A percentile compares a stretch with the other conserved stretches of the same genome.
Conservation (phyloP, 768 basidiomycete genomes). For the Psilocybe cubensis region DNA sequence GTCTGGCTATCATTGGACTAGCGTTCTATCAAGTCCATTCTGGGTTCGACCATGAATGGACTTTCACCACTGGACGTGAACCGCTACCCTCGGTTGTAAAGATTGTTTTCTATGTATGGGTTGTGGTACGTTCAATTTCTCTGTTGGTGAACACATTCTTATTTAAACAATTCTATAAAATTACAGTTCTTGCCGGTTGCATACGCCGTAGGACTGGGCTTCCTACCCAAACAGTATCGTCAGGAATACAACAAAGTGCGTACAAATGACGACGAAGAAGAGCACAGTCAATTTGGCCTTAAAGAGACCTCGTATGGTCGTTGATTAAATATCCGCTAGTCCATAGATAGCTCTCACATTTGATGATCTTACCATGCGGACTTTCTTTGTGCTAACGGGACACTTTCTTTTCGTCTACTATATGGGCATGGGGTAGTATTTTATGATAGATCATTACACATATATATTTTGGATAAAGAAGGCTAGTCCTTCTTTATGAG, state of each 20-base stretch:
- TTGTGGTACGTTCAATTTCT: conserved; percentile 40
- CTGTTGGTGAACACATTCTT: neutral
- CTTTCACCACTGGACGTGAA: conserved; percentile 43
- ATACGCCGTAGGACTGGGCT: conserved; percentile 44
- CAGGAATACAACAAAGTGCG: conserved; percentile 41
- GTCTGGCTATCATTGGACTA: conserved; percentile 51
- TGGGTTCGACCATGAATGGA: conserved; percentile 56
- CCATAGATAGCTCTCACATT: neutral
- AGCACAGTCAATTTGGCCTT: conserved; percentile 14
- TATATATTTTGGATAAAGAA: too few species aligned
- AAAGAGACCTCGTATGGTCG: conserved; percentile 13
- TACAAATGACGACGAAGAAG: conserved; percentile 8
- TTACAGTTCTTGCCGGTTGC: conserved; percentile 45
- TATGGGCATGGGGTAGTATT: neutral
- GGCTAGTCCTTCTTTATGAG: neutral
- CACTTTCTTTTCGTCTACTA: neutral
- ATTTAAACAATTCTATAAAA: conserved; percentile 2
- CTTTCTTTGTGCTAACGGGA: neutral
- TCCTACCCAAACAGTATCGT: conserved; percentile 49
- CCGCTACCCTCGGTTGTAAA: conserved; percentile 37
- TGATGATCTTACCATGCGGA: neutral
- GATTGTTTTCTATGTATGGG: conserved; percentile 52
- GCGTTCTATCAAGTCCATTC: conserved; percentile 52
- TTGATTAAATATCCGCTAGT: neutral
- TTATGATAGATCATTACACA: too few species aligned